Conservation (phyloP, 345 rosid genomes). For the Salix koriyanagi region DNA sequence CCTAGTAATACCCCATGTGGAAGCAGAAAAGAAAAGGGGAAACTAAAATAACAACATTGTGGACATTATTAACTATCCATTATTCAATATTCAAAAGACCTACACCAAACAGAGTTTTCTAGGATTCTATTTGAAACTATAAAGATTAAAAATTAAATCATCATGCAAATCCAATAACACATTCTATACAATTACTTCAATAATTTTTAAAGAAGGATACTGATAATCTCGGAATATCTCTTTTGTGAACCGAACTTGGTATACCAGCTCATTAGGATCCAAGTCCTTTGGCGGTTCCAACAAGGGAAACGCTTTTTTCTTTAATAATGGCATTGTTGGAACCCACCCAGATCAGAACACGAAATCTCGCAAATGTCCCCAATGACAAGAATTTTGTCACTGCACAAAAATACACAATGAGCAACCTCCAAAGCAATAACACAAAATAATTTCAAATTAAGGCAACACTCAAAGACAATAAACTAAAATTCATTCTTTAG, state of each 20-base stretch:
- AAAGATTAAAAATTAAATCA: background rate
- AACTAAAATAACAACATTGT: background rate
- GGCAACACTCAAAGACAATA: too few relatives aligned
- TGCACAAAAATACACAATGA: background rate
- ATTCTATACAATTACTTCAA: background rate
- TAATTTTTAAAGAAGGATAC: constrained; percentile 55
- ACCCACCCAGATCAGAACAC: background rate
- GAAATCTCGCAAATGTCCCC: background rate
- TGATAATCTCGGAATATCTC: constrained; percentile 77
- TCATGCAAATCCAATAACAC: background rate
- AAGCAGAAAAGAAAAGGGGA: background rate
- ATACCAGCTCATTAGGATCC: constrained; percentile 67
- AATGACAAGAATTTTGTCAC: background rate
- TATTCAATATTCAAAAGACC: background rate
- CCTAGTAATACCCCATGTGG: background rate
- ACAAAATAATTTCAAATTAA: background rate
- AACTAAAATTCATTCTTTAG: too few relatives aligned
- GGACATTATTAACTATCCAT: background rate
- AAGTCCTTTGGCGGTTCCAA: constrained; percentile 61
- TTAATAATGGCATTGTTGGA: constrained; percentile 71
- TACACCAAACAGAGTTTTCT: background rate
- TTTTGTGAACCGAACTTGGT: constrained; percentile 90
- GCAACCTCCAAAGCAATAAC: background rate
- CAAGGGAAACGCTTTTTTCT: constrained; percentile 59
- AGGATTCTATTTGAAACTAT: background rate